Evolutionary conservation across 495 filamentous ascomycete species (phyloP).

Genomic region (Penicillium roqueforti): DNA sequence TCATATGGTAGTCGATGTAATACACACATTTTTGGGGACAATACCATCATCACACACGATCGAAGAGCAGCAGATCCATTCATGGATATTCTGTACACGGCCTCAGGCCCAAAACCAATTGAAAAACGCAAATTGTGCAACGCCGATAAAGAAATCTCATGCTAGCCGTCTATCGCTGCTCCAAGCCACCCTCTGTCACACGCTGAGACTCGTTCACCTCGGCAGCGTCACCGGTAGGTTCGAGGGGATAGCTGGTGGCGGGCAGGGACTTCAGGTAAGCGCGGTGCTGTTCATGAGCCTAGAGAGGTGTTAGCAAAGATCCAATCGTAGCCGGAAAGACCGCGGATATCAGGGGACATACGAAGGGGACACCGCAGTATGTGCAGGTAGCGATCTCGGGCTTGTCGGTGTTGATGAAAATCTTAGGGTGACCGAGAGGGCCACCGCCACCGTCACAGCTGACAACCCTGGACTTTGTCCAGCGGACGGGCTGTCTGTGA

Average conservation of each 20-base stretch:
- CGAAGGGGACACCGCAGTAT: constrained; percentile 95
- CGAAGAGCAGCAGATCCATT: constrained; percentile 26
- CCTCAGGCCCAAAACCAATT: constrained; percentile 27
- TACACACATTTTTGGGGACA: constrained; percentile 19
- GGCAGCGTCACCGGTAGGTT: constrained; percentile 44
- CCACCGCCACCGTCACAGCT: constrained; percentile 93
- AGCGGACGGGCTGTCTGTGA: constrained; percentile 90
- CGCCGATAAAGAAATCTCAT: constrained; percentile 38
- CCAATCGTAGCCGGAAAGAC: neutral
- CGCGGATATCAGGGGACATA: constrained; percentile 45
- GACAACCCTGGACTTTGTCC: constrained; percentile 76
- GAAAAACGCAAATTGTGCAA: constrained; percentile 35
- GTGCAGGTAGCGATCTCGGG: constrained; percentile 83
- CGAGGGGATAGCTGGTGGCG: constrained; percentile 71
- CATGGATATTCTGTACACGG: constrained; percentile 35
- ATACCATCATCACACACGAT: constrained; percentile 11
- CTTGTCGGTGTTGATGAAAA: constrained; percentile 98
- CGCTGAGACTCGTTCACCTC: constrained; percentile 54
- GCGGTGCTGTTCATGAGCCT: constrained; percentile 87
- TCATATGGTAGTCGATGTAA: constrained; percentile 20
- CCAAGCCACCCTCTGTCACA: constrained; percentile 48
- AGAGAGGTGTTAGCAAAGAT: neutral
- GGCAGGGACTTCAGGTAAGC: constrained; percentile 76
- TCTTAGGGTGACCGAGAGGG: constrained; percentile 80
- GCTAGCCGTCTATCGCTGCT: constrained; percentile 46